Evolutionary conservation across 495 filamentous ascomycete genomes (phyloP).

Genomic region (Symbiotaphrina buchneri): DNA sequence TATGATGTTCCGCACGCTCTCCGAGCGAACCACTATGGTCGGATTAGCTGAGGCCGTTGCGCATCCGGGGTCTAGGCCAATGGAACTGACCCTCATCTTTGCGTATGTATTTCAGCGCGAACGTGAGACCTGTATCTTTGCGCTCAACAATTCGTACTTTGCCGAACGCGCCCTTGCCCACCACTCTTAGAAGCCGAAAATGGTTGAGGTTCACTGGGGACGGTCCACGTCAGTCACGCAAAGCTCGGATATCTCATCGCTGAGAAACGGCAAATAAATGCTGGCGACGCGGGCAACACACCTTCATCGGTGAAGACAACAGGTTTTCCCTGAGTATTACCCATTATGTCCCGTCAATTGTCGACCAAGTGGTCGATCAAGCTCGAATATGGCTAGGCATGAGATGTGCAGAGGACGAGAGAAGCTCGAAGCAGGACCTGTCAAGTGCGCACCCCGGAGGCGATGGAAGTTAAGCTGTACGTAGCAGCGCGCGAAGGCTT

Average conservation of each 20-base stretch:
- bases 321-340: conserved; percentile 84
- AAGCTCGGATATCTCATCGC: not conserved
- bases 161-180: conserved; percentile 93
- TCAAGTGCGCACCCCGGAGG: too few species aligned
- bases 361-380: too few species aligned
- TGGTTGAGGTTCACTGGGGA: conserved; percentile 97
- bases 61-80: not conserved
- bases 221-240: too few species aligned
- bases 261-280: not conserved
- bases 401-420: too few species aligned
- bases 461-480: too few species aligned
- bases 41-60: conserved; percentile 4
- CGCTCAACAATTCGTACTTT: conserved; percentile 97
- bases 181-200: conserved; percentile 83
- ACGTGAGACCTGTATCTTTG: conserved; percentile 83
- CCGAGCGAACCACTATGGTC: conserved; percentile 76
- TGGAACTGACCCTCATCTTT: conserved; percentile 78
- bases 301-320: conserved; percentile 84
- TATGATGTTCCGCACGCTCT: conserved; percentile 95
- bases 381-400: too few species aligned
- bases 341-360: too few species aligned
- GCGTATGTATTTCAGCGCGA: conserved; percentile 93
- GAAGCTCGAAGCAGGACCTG: too few species aligned
- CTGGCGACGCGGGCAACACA: conserved; percentile 21
- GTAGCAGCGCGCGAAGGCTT: too few species aligned